Conservation (phyloP, 2,329 filamentous ascomycete species). For the Bisporella sp. region DNA sequence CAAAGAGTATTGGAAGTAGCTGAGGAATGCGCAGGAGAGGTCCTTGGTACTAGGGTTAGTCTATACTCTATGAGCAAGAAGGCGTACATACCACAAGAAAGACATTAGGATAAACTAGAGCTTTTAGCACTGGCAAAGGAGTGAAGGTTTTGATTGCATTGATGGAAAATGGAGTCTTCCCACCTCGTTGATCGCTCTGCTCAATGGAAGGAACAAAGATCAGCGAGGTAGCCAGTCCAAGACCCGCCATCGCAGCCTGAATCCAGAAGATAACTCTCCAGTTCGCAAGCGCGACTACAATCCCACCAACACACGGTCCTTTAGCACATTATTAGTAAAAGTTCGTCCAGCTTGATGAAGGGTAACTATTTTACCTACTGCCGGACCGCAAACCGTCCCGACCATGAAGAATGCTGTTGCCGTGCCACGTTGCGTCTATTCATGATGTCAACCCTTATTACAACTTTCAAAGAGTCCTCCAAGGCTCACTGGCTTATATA, state of each 20-base stretch:
- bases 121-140: too few species aligned
- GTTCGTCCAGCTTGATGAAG: background rate
- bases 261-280: slow-evolving; percentile 29
- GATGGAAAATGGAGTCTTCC: too few species aligned
- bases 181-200: background rate
- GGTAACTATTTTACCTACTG: slow-evolving; percentile 11
- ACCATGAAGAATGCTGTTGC: slow-evolving; percentile 37
- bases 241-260: slow-evolving; percentile 25
- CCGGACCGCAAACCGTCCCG: slow-evolving; percentile 35
- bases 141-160: too few species aligned
- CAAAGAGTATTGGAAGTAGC: slow-evolving; percentile 40
- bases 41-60: slow-evolving; percentile 1
- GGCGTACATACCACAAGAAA: too few species aligned
- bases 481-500: slow-evolving; percentile 9
- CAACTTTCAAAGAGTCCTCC: background rate
- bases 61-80: too few species aligned
- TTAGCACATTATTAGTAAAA: background rate
- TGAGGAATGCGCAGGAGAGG: slow-evolving; percentile 9
- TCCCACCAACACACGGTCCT: slow-evolving; percentile 26
- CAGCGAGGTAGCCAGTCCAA: slow-evolving; percentile 23
- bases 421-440: slow-evolving; percentile 31
- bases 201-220: slow-evolving; percentile 19
- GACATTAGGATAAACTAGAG: too few species aligned
- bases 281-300: slow-evolving; percentile 25
- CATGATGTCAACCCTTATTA: slow-evolving; percentile 7